Evolutionary conservation across 2,329 filamentous ascomycete species (phyloP).

Genomic region (Apiospora phragmitis): DNA sequence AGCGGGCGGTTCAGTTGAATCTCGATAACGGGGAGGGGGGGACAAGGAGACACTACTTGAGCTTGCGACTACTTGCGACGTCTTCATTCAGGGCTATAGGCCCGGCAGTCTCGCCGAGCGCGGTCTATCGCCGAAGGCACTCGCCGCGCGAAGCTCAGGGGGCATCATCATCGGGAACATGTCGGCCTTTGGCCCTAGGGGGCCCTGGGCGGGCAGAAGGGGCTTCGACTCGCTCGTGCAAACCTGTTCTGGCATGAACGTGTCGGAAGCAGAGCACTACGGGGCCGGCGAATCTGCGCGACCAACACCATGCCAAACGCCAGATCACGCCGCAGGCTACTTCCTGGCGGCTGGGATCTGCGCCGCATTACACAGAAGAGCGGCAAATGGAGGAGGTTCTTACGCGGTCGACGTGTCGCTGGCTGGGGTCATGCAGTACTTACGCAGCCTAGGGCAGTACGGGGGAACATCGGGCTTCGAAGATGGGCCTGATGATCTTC

Average conservation of each 20-base stretch:
- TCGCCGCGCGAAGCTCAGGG: conserved; percentile 40
- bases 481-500: conserved; percentile 10
- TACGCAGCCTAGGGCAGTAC: conserved; percentile 55
- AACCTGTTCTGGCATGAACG: conserved; percentile 56
- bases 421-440: conserved; percentile 55
- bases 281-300: conserved; percentile 36
- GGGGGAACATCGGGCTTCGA: conserved; percentile 44
- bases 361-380: conserved; percentile 50
- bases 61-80: conserved; percentile 38
- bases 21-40: conserved; percentile 11
- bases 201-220: conserved; percentile 36
- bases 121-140: conserved; percentile 34
- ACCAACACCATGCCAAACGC: conserved; percentile 52
- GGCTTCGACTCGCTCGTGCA: conserved; percentile 55
- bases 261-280: conserved; percentile 51
- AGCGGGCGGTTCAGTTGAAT: conserved; percentile 31
- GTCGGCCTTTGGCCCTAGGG: conserved; percentile 51
- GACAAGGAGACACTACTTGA: conserved; percentile 25
- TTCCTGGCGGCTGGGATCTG: conserved; percentile 54
- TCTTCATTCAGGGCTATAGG: conserved; percentile 47
- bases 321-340: conserved; percentile 58
- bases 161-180: conserved; percentile 50
- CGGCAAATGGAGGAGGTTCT: conserved; percentile 38
- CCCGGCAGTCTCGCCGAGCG: conserved; percentile 46
- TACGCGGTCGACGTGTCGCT: conserved; percentile 57